Evolutionary conservation across 441 rosid genomes (phyloP).

Genomic region (Bruguiera hainesii): DNA sequence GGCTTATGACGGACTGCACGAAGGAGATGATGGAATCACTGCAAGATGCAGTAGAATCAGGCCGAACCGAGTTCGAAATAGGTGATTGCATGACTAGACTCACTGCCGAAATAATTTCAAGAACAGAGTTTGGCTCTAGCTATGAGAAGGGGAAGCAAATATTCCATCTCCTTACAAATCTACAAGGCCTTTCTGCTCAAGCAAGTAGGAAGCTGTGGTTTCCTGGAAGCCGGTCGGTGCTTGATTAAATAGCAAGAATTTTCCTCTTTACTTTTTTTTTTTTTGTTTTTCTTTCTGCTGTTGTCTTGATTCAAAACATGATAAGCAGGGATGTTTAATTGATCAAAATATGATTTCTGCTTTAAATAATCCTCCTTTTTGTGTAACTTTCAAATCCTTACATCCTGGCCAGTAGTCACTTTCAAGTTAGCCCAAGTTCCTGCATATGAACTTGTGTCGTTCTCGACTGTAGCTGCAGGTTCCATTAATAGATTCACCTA

Average conservation of each 20-base stretch:
- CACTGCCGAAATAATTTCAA: slow-evolving; percentile 84
- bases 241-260: not conserved
- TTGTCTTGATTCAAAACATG: slow-evolving; percentile 3
- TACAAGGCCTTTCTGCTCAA: slow-evolving; percentile 78
- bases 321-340: not conserved
- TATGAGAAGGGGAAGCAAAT: slow-evolving; percentile 81
- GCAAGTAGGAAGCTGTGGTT: slow-evolving; percentile 73
- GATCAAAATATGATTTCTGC: not conserved
- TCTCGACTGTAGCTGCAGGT: too few relatives aligned
- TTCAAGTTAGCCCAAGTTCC: slow-evolving; percentile 4
- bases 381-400: slow-evolving; percentile 13
- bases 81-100: slow-evolving; percentile 68
- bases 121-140: slow-evolving; percentile 74
- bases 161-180: slow-evolving; percentile 50
- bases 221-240: slow-evolving; percentile 81
- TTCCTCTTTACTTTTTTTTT: not conserved
- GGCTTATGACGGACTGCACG: slow-evolving; percentile 85
- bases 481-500: not conserved
- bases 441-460: too few relatives aligned
- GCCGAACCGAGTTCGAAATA: slow-evolving; percentile 70
- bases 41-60: slow-evolving; percentile 40
- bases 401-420: not conserved
- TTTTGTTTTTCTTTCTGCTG: not conserved
- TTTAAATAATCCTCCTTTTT: slow-evolving; percentile 3
- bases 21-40: slow-evolving; percentile 49